Base-by-base conservation (phyloP, 2,329 filamentous ascomycete genomes). In the Myriosclerotinia duriaeana region DNA sequence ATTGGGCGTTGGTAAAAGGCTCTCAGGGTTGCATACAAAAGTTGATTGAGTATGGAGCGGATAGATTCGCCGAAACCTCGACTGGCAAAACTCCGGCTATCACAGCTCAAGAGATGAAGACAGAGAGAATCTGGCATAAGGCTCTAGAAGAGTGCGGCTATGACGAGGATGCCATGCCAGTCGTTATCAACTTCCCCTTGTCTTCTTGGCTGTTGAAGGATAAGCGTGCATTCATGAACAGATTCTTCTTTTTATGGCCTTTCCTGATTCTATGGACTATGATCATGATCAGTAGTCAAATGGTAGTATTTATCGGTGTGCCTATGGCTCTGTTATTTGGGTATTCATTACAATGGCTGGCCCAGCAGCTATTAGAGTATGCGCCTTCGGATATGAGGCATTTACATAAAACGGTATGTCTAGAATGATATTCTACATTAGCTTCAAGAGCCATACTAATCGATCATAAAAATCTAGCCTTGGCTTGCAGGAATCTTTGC, bases 1-100 rank as follows among this genome's bases (percentile, higher is more conserved):
- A 99, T 76, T 99, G 95, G 95, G 93, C 93, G 0, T 81, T 99
- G 56, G 95, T 99, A 46, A 97, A 96, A 79, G 95, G 96, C 15
- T 95, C 90, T 59, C 86, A 91, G 68, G 88, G 88, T 14, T 97
- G 93, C 77, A 90, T 99, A 70, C 88, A 96, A 76, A 98, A 97
- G 79, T 83, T 99, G 54, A 85, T 99, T 72, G 95, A 99, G 80
- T 97, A 97, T 77, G 96, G 95, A 56, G 89, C 93, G 36, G 95
- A 99, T 79, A 87, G 95, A 55, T 98, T 96, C 76, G 92, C 91
- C 48, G 90, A 93, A 79, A 97, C 93, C 38, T 85, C 87, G 64
- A 91, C 92, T 56, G 94, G 94, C 69, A 98, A 99, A 83, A 95
- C 93, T 9, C 95, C 95, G 0, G 86, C 89, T 0, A 85, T 89